Conservation (phyloP, 2,329 filamentous ascomycete species). For the Podosphaera xanthii region DNA sequence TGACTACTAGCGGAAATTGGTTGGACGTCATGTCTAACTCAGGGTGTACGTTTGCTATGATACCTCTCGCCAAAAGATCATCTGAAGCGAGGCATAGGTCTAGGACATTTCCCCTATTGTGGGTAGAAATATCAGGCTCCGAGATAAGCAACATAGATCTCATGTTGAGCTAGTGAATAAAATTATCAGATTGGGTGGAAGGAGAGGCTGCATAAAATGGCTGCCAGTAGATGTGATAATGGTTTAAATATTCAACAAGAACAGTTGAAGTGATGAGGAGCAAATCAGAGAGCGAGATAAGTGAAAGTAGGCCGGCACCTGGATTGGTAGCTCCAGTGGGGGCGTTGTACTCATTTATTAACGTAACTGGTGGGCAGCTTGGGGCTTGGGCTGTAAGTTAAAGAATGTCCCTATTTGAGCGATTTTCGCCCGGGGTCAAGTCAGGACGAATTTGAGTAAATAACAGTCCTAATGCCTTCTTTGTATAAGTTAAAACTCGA, state of each 20-base stretch:
- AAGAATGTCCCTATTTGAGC: too few species aligned
- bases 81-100: too few species aligned
- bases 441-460: not conserved
- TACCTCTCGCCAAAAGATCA: not conserved
- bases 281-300: not conserved
- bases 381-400: too few species aligned
- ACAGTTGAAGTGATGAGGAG: too few species aligned
- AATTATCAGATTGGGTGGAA: too few species aligned
- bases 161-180: not conserved
- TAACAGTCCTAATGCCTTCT: not conserved
- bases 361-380: not conserved
- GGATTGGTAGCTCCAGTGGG: not conserved
- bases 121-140: too few species aligned
- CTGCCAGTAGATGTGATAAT: too few species aligned
- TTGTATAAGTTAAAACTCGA: not conserved
- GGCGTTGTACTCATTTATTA: not conserved
- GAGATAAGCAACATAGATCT: too few species aligned
- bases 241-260: too few species aligned
- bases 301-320: not conserved
- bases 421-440: too few species aligned
- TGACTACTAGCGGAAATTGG: not conserved
- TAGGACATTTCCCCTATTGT: too few species aligned
- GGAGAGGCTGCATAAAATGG: too few species aligned
- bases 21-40: not conserved
- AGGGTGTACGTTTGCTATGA: not conserved